These are phyloP conservation scores for Calonectria honghensis DNA, from an alignment of 2,329 filamentous ascomycete genomes.

Conservation along the genomic window DNA sequence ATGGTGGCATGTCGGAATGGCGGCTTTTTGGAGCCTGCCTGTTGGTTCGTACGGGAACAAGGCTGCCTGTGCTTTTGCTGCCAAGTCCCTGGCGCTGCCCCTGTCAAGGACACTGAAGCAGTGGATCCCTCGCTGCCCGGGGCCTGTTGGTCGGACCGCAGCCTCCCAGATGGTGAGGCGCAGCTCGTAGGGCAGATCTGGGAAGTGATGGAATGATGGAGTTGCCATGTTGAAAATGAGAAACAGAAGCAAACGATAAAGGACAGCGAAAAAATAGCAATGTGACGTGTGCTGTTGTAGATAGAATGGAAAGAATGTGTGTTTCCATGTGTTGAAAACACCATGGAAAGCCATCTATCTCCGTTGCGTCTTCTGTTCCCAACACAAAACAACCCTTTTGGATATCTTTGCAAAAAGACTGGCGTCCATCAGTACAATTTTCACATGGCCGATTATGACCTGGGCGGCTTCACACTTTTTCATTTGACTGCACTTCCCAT, in stretches of 20 bases:
- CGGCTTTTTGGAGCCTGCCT: background rate
- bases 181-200: background rate
- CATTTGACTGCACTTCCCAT: too few relatives aligned
- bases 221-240: background rate
- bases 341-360: background rate
- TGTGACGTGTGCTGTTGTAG: background rate
- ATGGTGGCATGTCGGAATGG: background rate
- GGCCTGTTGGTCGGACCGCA: background rate
- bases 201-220: background rate
- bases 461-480: background rate
- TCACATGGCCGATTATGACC: background rate
- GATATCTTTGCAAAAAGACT: background rate
- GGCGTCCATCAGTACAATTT: background rate
- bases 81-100: background rate
- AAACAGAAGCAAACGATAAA: background rate
- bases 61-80: background rate
- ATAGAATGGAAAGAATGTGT: background rate
- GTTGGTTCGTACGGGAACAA: background rate
- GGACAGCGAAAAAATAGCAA: background rate
- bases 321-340: background rate
- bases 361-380: background rate
- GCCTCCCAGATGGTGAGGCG: background rate
- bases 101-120: conserved; percentile 6
- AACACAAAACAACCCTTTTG: background rate
- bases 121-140: background rate